These are phyloP conservation scores for Paramecium tetraurelia DNA, from an alignment of 73 alveolate genomes.

Conservation along the genomic window DNA sequence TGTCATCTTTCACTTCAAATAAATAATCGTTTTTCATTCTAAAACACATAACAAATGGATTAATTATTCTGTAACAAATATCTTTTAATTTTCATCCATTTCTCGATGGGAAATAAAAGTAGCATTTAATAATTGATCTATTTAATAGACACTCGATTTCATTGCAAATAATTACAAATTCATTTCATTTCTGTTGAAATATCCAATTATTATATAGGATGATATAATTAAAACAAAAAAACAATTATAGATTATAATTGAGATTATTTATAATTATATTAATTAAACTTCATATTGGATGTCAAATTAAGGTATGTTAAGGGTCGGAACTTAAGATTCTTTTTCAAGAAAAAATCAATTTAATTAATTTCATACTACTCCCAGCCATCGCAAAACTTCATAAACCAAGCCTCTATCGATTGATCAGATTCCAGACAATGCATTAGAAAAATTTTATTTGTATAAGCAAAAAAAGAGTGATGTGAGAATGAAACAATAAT, in stretches of 20 bases:
- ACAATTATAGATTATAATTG: neutral
- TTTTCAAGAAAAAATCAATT: neutral
- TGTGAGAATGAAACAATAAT: neutral
- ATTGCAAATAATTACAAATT: no score
- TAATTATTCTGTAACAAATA: neutral
- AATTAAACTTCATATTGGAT: neutral
- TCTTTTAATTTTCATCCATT: neutral
- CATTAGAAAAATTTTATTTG: constrained; percentile 38
- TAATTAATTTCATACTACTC: constrained; percentile 26
- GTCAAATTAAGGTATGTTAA: neutral
- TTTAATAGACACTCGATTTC: neutral
- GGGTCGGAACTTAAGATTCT: neutral
- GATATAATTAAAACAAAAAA: neutral
- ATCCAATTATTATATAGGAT: neutral
- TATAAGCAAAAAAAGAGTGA: constrained; percentile 32
- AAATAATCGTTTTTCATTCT: neutral
- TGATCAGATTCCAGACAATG: constrained; percentile 18
- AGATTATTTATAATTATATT: neutral
- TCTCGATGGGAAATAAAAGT: neutral
- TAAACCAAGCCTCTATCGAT: neutral
- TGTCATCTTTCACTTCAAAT: neutral
- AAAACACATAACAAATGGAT: neutral
- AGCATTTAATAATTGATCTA: neutral
- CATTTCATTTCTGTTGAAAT: no score
- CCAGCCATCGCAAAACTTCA: constrained; percentile 42